Conservation (phyloP, 192 early-diverging fungal species). For the Mortierella claussenii region DNA sequence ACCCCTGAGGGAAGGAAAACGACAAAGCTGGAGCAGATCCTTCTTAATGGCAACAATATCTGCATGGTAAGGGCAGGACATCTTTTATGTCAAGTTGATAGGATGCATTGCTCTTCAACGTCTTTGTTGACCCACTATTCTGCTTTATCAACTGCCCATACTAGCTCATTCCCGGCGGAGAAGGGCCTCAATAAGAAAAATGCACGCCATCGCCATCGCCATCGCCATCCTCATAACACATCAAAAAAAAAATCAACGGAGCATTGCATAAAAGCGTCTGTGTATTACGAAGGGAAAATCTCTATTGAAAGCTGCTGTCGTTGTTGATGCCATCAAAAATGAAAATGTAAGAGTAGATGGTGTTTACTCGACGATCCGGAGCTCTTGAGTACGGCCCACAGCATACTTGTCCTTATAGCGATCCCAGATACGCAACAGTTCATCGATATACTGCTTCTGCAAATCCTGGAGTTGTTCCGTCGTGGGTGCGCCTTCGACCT, state of each 20-base stretch:
- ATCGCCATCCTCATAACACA: too few species aligned
- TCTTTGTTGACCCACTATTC: too few species aligned
- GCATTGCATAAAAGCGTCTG: too few species aligned
- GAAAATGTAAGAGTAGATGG: not conserved
- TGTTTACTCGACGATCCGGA: constrained; percentile 71
- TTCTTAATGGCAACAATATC: constrained; percentile 98
- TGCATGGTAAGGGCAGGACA: constrained; percentile 93
- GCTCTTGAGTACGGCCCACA: constrained; percentile 68
- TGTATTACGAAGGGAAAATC: not conserved
- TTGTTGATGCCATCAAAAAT: not conserved
- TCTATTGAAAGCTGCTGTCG: not conserved
- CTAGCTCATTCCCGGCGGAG: constrained; percentile 68
- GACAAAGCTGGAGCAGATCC: constrained; percentile 86
- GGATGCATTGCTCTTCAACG: too few species aligned
- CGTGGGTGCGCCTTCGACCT: constrained; percentile 64
- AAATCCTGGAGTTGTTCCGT: constrained; percentile 66
- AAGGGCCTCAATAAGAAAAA: constrained; percentile 54
- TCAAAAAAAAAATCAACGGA: too few species aligned
- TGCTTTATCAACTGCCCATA: too few species aligned
- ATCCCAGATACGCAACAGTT: constrained; percentile 69
- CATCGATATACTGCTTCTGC: constrained; percentile 77
- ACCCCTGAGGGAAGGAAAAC: constrained; percentile 80
- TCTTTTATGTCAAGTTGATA: too few species aligned
- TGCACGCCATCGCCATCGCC: too few species aligned
- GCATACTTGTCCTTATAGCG: constrained; percentile 80